A percentile compares a stretch with the other conserved stretches of the same genome.
Evolutionary conservation across 2,329 filamentous ascomycete species (phyloP).

Genomic region (Macroventuria anomochaeta): DNA sequence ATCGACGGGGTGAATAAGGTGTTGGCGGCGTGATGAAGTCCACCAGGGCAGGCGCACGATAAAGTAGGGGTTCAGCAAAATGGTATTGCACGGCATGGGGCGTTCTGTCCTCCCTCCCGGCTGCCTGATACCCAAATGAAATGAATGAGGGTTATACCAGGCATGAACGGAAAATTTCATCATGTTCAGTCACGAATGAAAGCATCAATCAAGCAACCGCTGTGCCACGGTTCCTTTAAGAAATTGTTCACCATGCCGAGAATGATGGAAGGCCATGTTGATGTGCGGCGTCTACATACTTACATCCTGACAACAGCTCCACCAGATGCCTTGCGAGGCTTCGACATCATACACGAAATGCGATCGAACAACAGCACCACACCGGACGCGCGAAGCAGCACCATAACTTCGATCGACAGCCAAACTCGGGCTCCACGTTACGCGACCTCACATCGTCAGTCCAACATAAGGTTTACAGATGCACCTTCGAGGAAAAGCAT

Average conservation of each 20-base stretch:
- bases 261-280: not conserved
- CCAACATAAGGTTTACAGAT: no score
- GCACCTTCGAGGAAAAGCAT: no score
- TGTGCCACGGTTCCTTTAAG: slow-evolving; percentile 19
- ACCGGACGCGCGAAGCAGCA: not conserved
- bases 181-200: slow-evolving; percentile 50
- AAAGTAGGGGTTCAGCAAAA: slow-evolving; percentile 42
- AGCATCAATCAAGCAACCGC: slow-evolving; percentile 31
- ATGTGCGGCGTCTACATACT: not conserved
- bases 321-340: no score
- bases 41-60: slow-evolving; percentile 39
- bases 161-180: slow-evolving; percentile 49
- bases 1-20: slow-evolving; percentile 22
- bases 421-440: not conserved
- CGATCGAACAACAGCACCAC: not conserved
- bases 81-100: slow-evolving; percentile 49
- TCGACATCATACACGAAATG: not conserved
- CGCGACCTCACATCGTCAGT: no score
- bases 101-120: slow-evolving; percentile 46
- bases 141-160: slow-evolving; percentile 44
- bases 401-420: not conserved
- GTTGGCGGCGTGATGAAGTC: slow-evolving; percentile 36
- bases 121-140: slow-evolving; percentile 40
- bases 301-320: not conserved
- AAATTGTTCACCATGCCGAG: not conserved